Evolutionary conservation across 768 basidiomycete genomes (phyloP).

Genomic region (Lyophyllum decastes): DNA sequence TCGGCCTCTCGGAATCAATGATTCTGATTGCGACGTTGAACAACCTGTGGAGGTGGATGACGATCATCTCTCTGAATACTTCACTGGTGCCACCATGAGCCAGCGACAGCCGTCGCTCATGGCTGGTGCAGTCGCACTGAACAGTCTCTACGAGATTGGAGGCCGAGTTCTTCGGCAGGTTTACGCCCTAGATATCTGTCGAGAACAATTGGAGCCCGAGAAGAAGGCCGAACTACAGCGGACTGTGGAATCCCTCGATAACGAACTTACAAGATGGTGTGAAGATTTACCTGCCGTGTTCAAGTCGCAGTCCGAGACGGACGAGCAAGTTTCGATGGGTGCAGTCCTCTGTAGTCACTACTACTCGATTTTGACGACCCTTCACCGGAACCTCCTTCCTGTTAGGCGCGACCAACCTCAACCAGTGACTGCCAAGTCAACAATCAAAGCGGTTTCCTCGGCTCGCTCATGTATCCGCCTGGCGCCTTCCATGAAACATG

Average conservation of each 20-base stretch:
- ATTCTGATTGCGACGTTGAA: constrained; percentile 89
- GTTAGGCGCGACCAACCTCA: constrained; percentile 73
- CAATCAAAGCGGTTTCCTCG: constrained; percentile 77
- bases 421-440: constrained; percentile 68
- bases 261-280: constrained; percentile 80
- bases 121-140: constrained; percentile 78
- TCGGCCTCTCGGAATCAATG: constrained; percentile 85
- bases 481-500: constrained; percentile 81
- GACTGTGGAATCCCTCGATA: constrained; percentile 77
- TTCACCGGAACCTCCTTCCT: constrained; percentile 87
- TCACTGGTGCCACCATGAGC: constrained; percentile 58
- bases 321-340: constrained; percentile 84
- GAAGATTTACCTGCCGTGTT: constrained; percentile 73
- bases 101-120: constrained; percentile 69
- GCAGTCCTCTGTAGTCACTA: constrained; percentile 87
- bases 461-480: constrained; percentile 85
- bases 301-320: constrained; percentile 72
- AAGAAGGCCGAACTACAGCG: constrained; percentile 75
- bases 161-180: constrained; percentile 82
- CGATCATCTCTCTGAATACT: constrained; percentile 71
- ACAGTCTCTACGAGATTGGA: constrained; percentile 80
- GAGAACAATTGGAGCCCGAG: constrained; percentile 71
- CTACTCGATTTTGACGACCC: constrained; percentile 83
- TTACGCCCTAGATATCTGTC: constrained; percentile 78
- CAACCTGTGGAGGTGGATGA: constrained; percentile 84